Evolutionary conservation across 164 flowering plant genomes (phyloP).

Genomic region (Annona cherimola): DNA sequence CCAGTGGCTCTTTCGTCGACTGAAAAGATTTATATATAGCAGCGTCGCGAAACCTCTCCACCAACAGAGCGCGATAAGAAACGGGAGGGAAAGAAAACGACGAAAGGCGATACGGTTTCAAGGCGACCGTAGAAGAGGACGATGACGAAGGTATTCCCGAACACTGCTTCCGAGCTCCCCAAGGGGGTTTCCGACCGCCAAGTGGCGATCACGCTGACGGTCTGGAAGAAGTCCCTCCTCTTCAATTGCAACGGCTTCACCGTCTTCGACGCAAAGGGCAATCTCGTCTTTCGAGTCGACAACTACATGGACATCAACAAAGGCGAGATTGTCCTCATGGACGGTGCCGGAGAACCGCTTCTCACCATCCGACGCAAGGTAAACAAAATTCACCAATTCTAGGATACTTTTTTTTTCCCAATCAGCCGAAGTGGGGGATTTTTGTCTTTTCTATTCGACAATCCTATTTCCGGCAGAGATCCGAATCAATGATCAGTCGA

Average conservation of each 20-base stretch:
- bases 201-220: constrained; percentile 34
- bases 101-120: constrained; percentile 4
- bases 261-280: constrained; percentile 48
- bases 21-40: neutral
- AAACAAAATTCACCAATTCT: too few species aligned
- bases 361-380: constrained; percentile 81
- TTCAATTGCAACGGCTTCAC: constrained; percentile 68
- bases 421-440: neutral
- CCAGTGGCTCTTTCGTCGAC: constrained; percentile 1
- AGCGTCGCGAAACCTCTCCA: neutral
- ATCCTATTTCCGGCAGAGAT: too few species aligned
- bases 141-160: constrained; percentile 28
- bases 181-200: neutral
- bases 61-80: neutral
- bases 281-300: constrained; percentile 59
- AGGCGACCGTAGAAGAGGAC: neutral
- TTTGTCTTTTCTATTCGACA: neutral
- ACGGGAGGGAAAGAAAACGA: neutral
- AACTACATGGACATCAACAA: constrained; percentile 38
- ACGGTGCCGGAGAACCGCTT: constrained; percentile 55
- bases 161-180: constrained; percentile 7
- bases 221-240: constrained; percentile 71
- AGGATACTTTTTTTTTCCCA: too few species aligned
- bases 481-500: too few species aligned
- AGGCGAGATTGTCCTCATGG: constrained; percentile 59